phyloP scores from a whole-genome alignment of 1,284 basidiomycete species.

The Sporisorium reilianum region DNA sequence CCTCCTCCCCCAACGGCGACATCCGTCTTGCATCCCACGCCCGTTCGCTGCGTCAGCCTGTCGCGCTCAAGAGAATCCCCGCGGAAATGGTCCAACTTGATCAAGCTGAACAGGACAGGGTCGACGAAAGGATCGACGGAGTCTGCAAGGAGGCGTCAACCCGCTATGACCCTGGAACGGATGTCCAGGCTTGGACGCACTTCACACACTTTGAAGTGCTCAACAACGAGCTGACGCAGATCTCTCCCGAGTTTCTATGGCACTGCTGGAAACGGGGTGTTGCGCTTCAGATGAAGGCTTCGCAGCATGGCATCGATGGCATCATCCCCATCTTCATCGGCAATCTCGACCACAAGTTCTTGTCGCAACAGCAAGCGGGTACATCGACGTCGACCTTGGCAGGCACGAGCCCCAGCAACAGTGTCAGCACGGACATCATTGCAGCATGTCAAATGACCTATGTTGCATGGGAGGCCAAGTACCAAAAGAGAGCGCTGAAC shows the following conservation, averaged over 20 bases:
- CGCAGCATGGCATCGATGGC: constrained; percentile 28
- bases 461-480: constrained; percentile 24
- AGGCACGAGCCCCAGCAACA: not conserved
- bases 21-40: too few relatives aligned
- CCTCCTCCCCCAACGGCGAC: too few relatives aligned
- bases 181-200: constrained; percentile 12
- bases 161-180: too few relatives aligned
- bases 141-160: too few relatives aligned
- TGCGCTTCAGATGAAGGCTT: constrained; percentile 10
- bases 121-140: too few relatives aligned
- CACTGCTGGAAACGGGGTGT: constrained; percentile 39
- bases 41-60: too few relatives aligned
- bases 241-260: constrained; percentile 31
- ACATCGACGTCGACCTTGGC: too few relatives aligned
- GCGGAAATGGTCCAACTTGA: too few relatives aligned
- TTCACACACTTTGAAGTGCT: constrained; percentile 37
- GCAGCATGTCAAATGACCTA: constrained; percentile 22
- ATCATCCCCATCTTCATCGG: constrained; percentile 35
- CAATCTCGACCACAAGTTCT: constrained; percentile 2
- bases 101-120: not conserved
- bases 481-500: too few relatives aligned
- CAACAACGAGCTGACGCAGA: not conserved
- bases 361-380: not conserved
- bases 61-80: too few relatives aligned
- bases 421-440: not conserved